Evolutionary conservation across 768 basidiomycete species (phyloP), one percentile per base, ranked within the genome.

Genomic region (Lentinula lateritia): DNA sequence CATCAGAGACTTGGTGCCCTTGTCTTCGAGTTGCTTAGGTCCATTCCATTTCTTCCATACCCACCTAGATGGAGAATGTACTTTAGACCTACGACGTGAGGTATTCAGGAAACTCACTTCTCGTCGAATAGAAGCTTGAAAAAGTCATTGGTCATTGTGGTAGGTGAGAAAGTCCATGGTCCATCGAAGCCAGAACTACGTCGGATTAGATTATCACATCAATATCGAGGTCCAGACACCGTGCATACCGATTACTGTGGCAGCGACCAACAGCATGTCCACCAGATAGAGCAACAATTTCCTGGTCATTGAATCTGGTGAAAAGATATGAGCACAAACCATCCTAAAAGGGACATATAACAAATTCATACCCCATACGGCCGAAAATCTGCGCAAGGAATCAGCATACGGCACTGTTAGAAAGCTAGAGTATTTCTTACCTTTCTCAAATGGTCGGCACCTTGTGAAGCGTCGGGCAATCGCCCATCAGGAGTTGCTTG

Each of bases 231-330:
- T 63, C 39, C 5, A 41, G 38, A 42, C 1, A 53, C 8, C 36
- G 13, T 12, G 46, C 76, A 65, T 70, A 84, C 83, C 92, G 85
- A 74, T 92, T 83, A 61, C 79, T 61, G 80, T 99, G 96, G 82
- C 94, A 96, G 71, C 96, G 92, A 23, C 97, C 96, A 50, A 99
- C 86, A 62, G 94, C 95, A 70, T 99, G 96, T 41, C 93, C 95
- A 64, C 96, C 96, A 23, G 85, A 85, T 66, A 98, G 90, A 60
- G 93, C 93, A 63, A 97, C 95, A 54, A 98, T 98, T 77, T 98
- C 96, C 74, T 92, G 93, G 75, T 99, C 96, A 71, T 94, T 90
- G 81, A 98, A 95, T 58, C 80, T 81, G 42, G 35, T 34, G 10
- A 59, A 55, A 34, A 16, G 15, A 16, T 38, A 36, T 50, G 3